Conservation (phyloP, 352 stramenopile genomes). For the Halophytophthora batemanensis region DNA sequence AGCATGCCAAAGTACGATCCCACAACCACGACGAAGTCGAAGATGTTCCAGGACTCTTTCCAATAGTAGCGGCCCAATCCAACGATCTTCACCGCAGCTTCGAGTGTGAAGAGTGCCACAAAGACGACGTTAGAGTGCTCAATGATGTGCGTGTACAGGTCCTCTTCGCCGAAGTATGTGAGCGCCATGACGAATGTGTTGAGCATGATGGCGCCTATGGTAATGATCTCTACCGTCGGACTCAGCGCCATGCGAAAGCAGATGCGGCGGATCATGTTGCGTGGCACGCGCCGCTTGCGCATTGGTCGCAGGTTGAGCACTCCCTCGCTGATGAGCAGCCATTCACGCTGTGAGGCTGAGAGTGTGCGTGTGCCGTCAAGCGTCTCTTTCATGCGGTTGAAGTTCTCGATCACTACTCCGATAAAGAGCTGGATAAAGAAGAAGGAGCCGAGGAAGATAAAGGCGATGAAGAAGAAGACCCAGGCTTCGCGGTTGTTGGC, state of each 20-base stretch:
- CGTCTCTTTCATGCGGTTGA: slow-evolving; percentile 75
- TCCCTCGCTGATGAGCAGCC: slow-evolving; percentile 59
- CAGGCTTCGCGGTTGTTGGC: slow-evolving; percentile 63
- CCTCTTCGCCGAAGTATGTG: slow-evolving; percentile 77
- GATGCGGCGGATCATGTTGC: slow-evolving; percentile 27
- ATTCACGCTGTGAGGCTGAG: slow-evolving; percentile 71
- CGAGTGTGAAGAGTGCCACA: slow-evolving; percentile 74
- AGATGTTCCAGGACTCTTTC: slow-evolving; percentile 78
- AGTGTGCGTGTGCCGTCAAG: slow-evolving; percentile 63
- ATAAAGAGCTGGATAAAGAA: slow-evolving; percentile 93
- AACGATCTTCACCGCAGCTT: slow-evolving; percentile 79
- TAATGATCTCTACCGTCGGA: slow-evolving; percentile 63
- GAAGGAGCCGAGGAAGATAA: slow-evolving; percentile 86
- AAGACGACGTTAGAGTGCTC: slow-evolving; percentile 80
- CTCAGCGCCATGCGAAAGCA: slow-evolving; percentile 40
- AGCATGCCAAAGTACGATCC: slow-evolving; percentile 44
- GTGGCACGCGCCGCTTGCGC: slow-evolving; percentile 47
- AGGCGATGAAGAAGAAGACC: slow-evolving; percentile 86
- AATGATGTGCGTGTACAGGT: slow-evolving; percentile 50
- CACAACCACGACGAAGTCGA: slow-evolving; percentile 71
- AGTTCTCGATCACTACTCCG: slow-evolving; percentile 91
- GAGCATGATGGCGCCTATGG: slow-evolving; percentile 82
- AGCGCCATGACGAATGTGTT: slow-evolving; percentile 87
- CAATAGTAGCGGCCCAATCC: slow-evolving; percentile 75
- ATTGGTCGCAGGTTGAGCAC: slow-evolving; percentile 38